A percentile compares a stretch with the other conserved stretches of the same genome.
Conservation (phyloP, 192 early-diverging fungal species). For the Dispira parvispora region DNA sequence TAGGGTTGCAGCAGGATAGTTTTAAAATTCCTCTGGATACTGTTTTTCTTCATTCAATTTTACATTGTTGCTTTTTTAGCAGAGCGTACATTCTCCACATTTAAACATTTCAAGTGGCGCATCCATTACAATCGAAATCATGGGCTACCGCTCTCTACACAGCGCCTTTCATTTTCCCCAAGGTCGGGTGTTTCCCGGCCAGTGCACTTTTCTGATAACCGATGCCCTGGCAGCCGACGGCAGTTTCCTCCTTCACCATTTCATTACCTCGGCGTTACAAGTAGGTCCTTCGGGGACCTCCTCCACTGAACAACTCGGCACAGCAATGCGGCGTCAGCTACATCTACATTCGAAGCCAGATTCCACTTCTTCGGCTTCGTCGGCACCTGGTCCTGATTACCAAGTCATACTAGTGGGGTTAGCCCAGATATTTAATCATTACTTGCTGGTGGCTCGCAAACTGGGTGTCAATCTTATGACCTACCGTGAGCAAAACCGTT, state of each 20-base stretch:
- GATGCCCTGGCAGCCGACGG: conserved; percentile 35
- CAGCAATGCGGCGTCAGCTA: not conserved
- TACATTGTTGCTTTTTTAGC: no score
- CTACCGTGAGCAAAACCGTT: not conserved
- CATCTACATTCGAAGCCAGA: not conserved
- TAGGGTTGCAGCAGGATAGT: no score
- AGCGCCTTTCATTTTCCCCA: not conserved
- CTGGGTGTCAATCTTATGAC: conserved; percentile 16
- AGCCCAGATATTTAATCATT: conserved; percentile 39
- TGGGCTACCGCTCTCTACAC: not conserved
- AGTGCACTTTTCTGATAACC: conserved; percentile 26
- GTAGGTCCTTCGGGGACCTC: not conserved
- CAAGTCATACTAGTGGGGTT: conserved; percentile 36
- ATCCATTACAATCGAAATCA: not conserved
- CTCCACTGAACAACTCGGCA: not conserved
- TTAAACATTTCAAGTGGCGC: not conserved
- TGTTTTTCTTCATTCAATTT: no score
- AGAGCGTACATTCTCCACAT: not conserved
- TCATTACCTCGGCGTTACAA: conserved; percentile 39
- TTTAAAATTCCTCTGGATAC: no score
- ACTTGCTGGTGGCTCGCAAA: conserved; percentile 35
- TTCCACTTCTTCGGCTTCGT: not conserved
- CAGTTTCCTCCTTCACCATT: conserved; percentile 44
- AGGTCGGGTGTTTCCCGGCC: not conserved
- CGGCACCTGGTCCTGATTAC: conserved; percentile 12